A percentile compares a stretch with the other conserved stretches of the same genome.
Conservation (phyloP, 371 early-diverging fungal species). For the Thermomucor indicae-seudaticae region DNA sequence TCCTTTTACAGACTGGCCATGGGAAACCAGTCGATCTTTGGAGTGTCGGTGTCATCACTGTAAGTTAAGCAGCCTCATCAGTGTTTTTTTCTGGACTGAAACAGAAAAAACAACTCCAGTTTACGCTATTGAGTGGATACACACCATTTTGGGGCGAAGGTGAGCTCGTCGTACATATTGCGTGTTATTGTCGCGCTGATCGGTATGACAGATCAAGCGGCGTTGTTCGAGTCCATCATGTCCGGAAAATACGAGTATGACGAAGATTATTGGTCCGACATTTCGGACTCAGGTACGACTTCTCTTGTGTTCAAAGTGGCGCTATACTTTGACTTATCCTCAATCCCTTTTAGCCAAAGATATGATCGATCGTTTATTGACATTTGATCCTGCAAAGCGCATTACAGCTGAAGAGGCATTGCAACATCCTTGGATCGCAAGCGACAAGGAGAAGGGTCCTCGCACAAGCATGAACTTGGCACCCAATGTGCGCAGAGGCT, state of each 20-base stretch:
- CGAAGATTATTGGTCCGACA: conserved; percentile 75
- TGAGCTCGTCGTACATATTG: conserved; percentile 5
- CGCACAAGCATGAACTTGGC: conserved; percentile 24
- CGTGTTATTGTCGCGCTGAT: not conserved
- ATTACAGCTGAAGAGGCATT: conserved; percentile 74
- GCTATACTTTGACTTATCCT: not conserved
- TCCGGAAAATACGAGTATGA: conserved; percentile 69
- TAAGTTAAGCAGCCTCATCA: too few species aligned
- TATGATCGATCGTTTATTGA: conserved; percentile 69
- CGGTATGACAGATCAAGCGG: not conserved
- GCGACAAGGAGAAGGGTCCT: conserved; percentile 18
- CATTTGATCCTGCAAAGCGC: conserved; percentile 66
- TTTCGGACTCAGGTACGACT: conserved; percentile 60
- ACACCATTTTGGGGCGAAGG: conserved; percentile 88
- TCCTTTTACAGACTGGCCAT: conserved; percentile 66
- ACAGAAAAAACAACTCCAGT: conserved; percentile 21
- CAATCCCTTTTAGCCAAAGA: conserved; percentile 63
- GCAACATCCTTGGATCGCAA: conserved; percentile 69
- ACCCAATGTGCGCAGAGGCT: conserved; percentile 18
- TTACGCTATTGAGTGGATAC: conserved; percentile 81
- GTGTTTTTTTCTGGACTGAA: not conserved
- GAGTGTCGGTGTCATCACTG: conserved; percentile 88
- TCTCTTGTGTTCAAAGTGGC: too few species aligned
- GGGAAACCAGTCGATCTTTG: conserved; percentile 80
- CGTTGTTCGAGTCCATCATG: conserved; percentile 45